Conservation (phyloP, 805 yeast species). For the Barnettozyma vustinii region DNA sequence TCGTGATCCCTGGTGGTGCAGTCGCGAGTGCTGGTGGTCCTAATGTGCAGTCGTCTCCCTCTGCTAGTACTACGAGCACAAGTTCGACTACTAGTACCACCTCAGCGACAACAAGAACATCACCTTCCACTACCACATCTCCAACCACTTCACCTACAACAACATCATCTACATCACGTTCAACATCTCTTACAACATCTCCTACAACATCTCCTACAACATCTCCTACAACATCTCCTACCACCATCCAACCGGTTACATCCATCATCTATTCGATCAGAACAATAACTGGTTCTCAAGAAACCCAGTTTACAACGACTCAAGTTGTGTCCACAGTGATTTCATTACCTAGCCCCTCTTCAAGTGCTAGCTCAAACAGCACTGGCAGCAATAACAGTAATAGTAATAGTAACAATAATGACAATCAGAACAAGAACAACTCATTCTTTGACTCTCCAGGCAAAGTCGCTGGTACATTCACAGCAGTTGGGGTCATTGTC, state of each 20-base stretch:
- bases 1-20: constrained; percentile 32
- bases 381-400: constrained; percentile 3
- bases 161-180: not conserved
- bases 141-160: constrained; percentile 2
- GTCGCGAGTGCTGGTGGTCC: constrained; percentile 6
- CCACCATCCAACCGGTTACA: constrained; percentile 21
- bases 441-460: constrained; percentile 62
- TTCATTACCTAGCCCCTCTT: constrained; percentile 18
- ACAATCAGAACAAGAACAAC: constrained; percentile 13
- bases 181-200: not conserved
- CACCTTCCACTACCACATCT: not conserved
- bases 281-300: constrained; percentile 31
- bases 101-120: constrained; percentile 5
- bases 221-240: not conserved
- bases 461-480: constrained; percentile 76
- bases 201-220: not conserved
- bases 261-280: constrained; percentile 31
- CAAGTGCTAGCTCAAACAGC: constrained; percentile 16
- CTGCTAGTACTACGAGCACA: not conserved
- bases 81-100: not conserved
- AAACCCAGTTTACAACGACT: constrained; percentile 23
- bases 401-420: not conserved
- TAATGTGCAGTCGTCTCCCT: not conserved
- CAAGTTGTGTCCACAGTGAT: constrained; percentile 23
- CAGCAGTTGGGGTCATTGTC: constrained; percentile 64